These are phyloP conservation scores for Diaporthe eres DNA, from an alignment of 2,329 filamentous ascomycete genomes.

Conservation along the genomic window DNA sequence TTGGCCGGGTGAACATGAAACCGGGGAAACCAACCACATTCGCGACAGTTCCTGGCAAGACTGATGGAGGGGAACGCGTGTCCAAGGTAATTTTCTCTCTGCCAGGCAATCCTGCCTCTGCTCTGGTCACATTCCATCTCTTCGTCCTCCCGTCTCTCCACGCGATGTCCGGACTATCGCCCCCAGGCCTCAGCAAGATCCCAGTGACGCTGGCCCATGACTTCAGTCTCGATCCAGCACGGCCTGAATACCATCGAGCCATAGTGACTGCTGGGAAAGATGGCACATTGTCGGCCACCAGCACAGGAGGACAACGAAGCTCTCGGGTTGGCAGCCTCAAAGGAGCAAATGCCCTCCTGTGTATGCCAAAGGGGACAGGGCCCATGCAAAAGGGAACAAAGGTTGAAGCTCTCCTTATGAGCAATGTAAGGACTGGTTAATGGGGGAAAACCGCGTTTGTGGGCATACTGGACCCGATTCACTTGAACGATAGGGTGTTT, in stretches of 20 bases:
- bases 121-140: conserved; percentile 92
- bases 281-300: conserved; percentile 79
- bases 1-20: conserved; percentile 97
- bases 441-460: conserved; percentile 29
- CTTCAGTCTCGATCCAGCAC: conserved; percentile 78
- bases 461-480: not conserved
- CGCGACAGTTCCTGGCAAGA: conserved; percentile 83
- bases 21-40: conserved; percentile 98
- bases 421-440: conserved; percentile 54
- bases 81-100: conserved; percentile 87
- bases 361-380: conserved; percentile 76
- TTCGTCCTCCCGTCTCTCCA: conserved; percentile 93
- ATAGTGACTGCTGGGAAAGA: conserved; percentile 76
- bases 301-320: conserved; percentile 92
- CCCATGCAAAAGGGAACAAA: conserved; percentile 77
- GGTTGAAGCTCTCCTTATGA: conserved; percentile 87
- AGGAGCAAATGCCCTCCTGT: conserved; percentile 88
- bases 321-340: conserved; percentile 90
- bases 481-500: not conserved
- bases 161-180: conserved; percentile 77
- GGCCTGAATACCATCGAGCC: conserved; percentile 93
- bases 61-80: conserved; percentile 69
- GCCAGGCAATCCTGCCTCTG: conserved; percentile 94
- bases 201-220: conserved; percentile 80
- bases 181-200: conserved; percentile 79